Base-by-base conservation (phyloP, 495 filamentous ascomycete genomes). In the Hapsidospora chrysogenum region DNA sequence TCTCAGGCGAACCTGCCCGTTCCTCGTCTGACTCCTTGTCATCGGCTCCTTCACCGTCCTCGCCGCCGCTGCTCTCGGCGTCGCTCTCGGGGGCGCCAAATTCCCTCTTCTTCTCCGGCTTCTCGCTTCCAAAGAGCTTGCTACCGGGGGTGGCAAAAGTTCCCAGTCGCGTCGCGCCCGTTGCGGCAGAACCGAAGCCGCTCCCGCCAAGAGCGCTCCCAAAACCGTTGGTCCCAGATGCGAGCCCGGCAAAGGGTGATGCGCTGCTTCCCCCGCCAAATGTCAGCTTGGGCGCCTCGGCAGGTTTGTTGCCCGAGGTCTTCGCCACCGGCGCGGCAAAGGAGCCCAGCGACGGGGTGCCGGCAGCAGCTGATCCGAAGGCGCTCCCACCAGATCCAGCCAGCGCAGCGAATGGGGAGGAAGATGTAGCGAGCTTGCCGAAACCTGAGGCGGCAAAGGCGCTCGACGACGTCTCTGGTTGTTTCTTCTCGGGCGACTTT, bases 61-160 rank as follows among this genome's bases (percentile, higher is more conserved):
- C 60, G 8, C 55, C 58, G 20, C 37, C 47, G 9, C 52, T 58
- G 3, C 70, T 70, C 13, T 76, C 70, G 3, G 57, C 63, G n/a
- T 78, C 73, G 23, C 68, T 68, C 25, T 70, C 70, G 6, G 73
- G 66, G 7, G 78, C 77, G 8, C 85, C 83, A 44, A 92, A 80
- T 1, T 79, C 58, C 53, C 67, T 80, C 5, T 68, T 59, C 22
- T 68, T 80, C 5, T 68, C 59, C 22, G 75, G 68, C 49, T 74
- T 72, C 21, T 58, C 67, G 30, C 57, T 57, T 42, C 66, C 70
- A 31, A 72, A 7, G 13, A 15, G 13, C 21, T 33, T 39, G 21
- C 1, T 21, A 14, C 10, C 14, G 18, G 75, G 70, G 22, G 73
- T 73, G 11, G 76, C 80, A 52, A 92, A 92, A 47, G 62, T 76